Percentiles rank a stretch among this genome's conserved stretches.
Evolutionary conservation across 768 basidiomycete species (phyloP).

Genomic region (Lentinula boryana): DNA sequence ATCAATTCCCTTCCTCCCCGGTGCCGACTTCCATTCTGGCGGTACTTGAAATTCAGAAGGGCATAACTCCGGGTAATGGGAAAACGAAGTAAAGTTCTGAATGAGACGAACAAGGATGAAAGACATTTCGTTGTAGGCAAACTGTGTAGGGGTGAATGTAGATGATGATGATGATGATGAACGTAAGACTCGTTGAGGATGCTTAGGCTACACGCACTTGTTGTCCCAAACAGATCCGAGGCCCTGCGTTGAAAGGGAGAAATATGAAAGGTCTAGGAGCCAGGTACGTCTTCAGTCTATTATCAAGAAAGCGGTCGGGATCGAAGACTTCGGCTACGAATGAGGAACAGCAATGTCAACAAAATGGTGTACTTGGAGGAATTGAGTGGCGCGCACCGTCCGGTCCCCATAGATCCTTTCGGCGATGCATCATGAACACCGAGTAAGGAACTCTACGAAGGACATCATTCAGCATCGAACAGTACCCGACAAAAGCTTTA

Average conservation of each 20-base stretch:
- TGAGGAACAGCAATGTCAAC: background rate
- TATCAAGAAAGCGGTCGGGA: conserved; percentile 66
- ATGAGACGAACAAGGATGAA: conserved; percentile 59
- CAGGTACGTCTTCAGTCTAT: conserved; percentile 55
- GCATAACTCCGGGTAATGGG: conserved; percentile 39
- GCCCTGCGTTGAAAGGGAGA: conserved; percentile 33
- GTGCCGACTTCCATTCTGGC: conserved; percentile 33
- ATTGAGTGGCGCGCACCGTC: conserved; percentile 37
- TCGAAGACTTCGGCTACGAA: conserved; percentile 59
- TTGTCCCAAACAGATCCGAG: conserved; percentile 28
- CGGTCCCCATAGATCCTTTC: conserved; percentile 65
- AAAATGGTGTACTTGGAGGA: background rate
- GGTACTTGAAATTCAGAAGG: conserved; percentile 42
- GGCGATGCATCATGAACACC: conserved; percentile 60
- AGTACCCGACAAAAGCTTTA: conserved; percentile 1
- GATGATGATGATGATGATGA: conserved; percentile 6
- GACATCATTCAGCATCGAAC: too few relatives aligned
- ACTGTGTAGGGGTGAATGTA: conserved; percentile 6
- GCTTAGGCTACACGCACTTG: conserved; percentile 27
- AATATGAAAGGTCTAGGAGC: conserved; percentile 65
- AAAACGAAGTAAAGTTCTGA: conserved; percentile 49
- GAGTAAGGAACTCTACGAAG: conserved; percentile 39
- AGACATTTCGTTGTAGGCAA: conserved; percentile 36
- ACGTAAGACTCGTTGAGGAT: too few relatives aligned
- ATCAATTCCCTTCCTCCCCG: conserved; percentile 46